These are phyloP conservation scores for Phialemonium atrogriseum DNA, from an alignment of 2,329 filamentous ascomycete species.

Conservation along the genomic window DNA sequence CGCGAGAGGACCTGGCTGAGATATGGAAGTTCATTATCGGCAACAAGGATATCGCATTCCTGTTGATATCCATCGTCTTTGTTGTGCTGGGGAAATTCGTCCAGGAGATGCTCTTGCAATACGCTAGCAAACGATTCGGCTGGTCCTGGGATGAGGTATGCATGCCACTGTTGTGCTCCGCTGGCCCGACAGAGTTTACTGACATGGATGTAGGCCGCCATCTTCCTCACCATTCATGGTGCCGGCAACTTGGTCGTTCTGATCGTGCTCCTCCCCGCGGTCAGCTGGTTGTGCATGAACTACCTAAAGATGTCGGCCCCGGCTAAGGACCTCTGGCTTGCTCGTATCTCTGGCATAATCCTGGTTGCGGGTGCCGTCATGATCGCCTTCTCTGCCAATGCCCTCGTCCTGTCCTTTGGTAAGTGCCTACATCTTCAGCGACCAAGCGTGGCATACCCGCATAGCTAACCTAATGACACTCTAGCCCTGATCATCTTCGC, in stretches of 20 bases:
- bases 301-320: constrained; percentile 21
- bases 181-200: too few species aligned
- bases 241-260: constrained; percentile 28
- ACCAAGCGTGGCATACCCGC: too few species aligned
- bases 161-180: too few species aligned
- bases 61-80: constrained; percentile 27
- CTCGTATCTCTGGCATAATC: constrained; percentile 23
- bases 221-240: constrained; percentile 29
- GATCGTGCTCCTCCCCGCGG: constrained; percentile 26
- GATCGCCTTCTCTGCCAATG: constrained; percentile 25
- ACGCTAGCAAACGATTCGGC: constrained; percentile 40
- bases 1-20: constrained; percentile 20
- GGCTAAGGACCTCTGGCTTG: constrained; percentile 31
- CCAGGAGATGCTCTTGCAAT: constrained; percentile 38
- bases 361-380: constrained; percentile 25
- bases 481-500: constrained; percentile 34
- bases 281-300: constrained; percentile 23
- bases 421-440: too few species aligned
- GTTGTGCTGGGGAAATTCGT: constrained; percentile 23
- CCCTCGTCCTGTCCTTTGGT: constrained; percentile 26
- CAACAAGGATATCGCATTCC: constrained; percentile 27
- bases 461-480: constrained; percentile 5
- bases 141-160: constrained; percentile 40
- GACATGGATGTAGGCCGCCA: too few species aligned
- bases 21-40: constrained; percentile 30